Evolutionary conservation across 805 yeast species (phyloP).

Genomic region (Kuraishia floccosa): DNA sequence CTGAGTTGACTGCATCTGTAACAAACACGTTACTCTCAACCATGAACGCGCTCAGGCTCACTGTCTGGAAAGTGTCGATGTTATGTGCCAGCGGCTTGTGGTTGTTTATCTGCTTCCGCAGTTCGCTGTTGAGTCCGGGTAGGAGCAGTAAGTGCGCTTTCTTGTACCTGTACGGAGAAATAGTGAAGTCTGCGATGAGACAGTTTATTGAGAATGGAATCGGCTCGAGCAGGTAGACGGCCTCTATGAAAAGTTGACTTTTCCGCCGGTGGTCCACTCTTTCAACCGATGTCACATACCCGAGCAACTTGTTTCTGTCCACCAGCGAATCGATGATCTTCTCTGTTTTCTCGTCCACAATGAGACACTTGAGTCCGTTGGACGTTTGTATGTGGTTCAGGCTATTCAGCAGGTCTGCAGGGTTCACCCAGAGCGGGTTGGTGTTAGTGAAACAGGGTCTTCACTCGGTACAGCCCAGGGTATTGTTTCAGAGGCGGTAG

Average conservation of each 20-base stretch:
- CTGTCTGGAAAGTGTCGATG: slow-evolving; percentile 10
- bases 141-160: slow-evolving; percentile 64
- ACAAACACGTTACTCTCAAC: slow-evolving; percentile 63
- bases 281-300: slow-evolving; percentile 1
- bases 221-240: slow-evolving; percentile 71
- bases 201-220: slow-evolving; percentile 60
- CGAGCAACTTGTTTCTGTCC: slow-evolving; percentile 1
- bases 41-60: slow-evolving; percentile 46
- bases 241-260: slow-evolving; percentile 22
- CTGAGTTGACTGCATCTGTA: slow-evolving; percentile 46
- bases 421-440: neutral
- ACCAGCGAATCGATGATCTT: slow-evolving; percentile 1
- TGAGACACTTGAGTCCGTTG: neutral
- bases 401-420: neutral
- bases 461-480: neutral
- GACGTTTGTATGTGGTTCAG: neutral
- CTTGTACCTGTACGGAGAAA: slow-evolving; percentile 60
- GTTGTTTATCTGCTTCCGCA: slow-evolving; percentile 4
- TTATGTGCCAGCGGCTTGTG: slow-evolving; percentile 11
- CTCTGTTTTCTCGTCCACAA: slow-evolving; percentile 2
- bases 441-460: neutral
- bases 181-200: slow-evolving; percentile 60
- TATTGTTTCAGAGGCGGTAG: neutral
- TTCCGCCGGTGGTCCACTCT: slow-evolving; percentile 1
- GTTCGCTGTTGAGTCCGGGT: slow-evolving; percentile 34